These are phyloP conservation scores for Ceratocystis alfenasii DNA, from an alignment of 2,329 filamentous ascomycete species.

Conservation along the genomic window DNA sequence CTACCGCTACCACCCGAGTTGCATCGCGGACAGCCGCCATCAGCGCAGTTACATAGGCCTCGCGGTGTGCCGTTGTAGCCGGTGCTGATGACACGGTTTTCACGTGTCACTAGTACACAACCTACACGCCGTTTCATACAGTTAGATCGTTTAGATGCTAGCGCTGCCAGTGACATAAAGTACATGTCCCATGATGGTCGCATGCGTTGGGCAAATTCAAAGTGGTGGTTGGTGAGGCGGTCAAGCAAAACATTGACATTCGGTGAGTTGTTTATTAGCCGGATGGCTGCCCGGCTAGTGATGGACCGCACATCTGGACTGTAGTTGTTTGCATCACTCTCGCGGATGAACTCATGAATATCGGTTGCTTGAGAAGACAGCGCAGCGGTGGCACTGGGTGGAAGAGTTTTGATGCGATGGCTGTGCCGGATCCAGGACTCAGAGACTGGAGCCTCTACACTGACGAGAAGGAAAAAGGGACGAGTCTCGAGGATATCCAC, in stretches of 20 bases:
- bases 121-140: constrained; percentile 98
- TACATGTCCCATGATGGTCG: constrained; percentile 92
- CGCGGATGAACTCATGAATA: constrained; percentile 45
- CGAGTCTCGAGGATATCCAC: constrained; percentile 65
- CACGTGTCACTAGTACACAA: constrained; percentile 72
- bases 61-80: constrained; percentile 97
- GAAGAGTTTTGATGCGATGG: constrained; percentile 30
- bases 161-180: constrained; percentile 91
- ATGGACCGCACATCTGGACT: constrained; percentile 54
- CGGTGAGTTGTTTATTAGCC: constrained; percentile 72
- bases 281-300: constrained; percentile 69
- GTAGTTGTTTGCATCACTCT: constrained; percentile 67
- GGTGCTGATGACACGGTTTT: constrained; percentile 79
- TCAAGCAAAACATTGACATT: constrained; percentile 59
- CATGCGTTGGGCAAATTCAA: constrained; percentile 66
- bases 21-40: constrained; percentile 81
- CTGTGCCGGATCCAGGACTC: constrained; percentile 73
- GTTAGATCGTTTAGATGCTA: constrained; percentile 82
- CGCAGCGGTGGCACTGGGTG: constrained; percentile 22
- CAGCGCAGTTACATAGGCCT: constrained; percentile 76
- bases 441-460: constrained; percentile 78
- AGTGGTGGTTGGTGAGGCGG: constrained; percentile 60
- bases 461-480: constrained; percentile 87
- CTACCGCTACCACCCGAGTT: constrained; percentile 55
- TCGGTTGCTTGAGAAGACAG: constrained; percentile 24